phyloP scores from a whole-genome alignment of 768 basidiomycete genomes.

The Candolleomyces eurysporus region DNA sequence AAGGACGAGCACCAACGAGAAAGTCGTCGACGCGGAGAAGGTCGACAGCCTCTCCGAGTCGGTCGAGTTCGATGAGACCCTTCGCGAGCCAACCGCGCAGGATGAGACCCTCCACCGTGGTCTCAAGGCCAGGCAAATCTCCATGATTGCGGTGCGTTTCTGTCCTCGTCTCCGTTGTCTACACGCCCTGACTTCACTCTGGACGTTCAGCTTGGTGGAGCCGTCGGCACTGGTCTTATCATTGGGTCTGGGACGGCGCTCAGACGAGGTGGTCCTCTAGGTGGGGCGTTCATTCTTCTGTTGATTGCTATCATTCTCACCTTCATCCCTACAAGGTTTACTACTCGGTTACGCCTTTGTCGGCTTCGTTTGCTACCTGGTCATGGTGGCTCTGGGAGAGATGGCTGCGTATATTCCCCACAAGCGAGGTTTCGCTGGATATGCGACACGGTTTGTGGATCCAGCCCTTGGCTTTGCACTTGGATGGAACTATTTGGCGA shows the following conservation, averaged over 20 bases:
- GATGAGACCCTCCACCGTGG: conserved; percentile 45
- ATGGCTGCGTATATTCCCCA: conserved; percentile 55
- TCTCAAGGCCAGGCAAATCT: conserved; percentile 51
- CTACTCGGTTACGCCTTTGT: conserved; percentile 45
- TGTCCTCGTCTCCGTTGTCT: neutral
- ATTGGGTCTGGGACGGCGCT: conserved; percentile 62
- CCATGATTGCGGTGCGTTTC: conserved; percentile 50
- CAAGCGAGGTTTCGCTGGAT: conserved; percentile 60
- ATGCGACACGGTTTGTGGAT: conserved; percentile 64
- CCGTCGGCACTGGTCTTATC: conserved; percentile 55
- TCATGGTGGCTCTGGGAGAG: conserved; percentile 54
- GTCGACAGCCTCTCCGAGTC: conserved; percentile 16
- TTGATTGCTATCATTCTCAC: neutral
- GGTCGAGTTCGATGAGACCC: conserved; percentile 15
- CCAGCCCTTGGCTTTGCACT: conserved; percentile 67
- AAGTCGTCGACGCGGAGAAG: conserved; percentile 4
- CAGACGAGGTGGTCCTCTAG: conserved; percentile 52
- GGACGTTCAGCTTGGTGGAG: conserved; percentile 39
- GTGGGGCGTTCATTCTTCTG: conserved; percentile 19
- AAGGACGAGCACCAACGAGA: conserved; percentile 17
- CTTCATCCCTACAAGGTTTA: conserved; percentile 20
- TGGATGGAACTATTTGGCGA: conserved; percentile 62
- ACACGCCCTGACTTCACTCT: neutral
- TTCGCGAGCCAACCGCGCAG: conserved; percentile 28
- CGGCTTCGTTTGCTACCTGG: conserved; percentile 57